Percentiles rank a stretch among this genome's conserved stretches.
phyloP scores from a whole-genome alignment of 495 filamentous ascomycete genomes.

The Lasiosphaeria ovina region DNA sequence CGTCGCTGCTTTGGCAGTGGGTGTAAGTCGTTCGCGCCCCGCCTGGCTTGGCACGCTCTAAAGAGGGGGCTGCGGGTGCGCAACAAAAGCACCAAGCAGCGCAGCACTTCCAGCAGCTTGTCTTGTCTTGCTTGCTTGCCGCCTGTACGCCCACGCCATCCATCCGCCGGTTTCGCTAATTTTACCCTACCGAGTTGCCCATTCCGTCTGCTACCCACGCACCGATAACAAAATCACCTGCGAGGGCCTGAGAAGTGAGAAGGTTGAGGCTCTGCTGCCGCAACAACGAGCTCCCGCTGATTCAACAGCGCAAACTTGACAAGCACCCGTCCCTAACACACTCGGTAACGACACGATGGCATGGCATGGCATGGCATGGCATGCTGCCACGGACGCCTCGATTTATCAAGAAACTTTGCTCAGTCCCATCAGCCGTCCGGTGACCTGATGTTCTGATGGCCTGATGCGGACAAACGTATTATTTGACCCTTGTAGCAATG shows the following conservation, averaged over 20 bases:
- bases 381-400: too few species aligned
- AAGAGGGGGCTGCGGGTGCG: background rate
- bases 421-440: too few species aligned
- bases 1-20: too few species aligned
- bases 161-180: background rate
- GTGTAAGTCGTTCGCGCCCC: background rate
- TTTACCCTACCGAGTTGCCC: background rate
- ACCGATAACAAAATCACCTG: background rate
- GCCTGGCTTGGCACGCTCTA: background rate
- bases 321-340: too few species aligned
- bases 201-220: background rate
- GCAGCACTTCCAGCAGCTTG: background rate
- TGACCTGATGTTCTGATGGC: too few species aligned
- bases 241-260: background rate
- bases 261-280: background rate
- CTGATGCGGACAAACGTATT: too few species aligned
- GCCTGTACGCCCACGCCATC: background rate
- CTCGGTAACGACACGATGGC: too few species aligned
- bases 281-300: background rate
- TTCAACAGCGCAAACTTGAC: background rate
- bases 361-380: too few species aligned
- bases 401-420: too few species aligned
- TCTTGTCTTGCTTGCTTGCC: background rate
- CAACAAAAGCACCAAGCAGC: background rate
- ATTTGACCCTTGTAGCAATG: too few species aligned